phyloP scores from a whole-genome alignment of 75 land plant species.

The Adiantum capillusveneris region DNA sequence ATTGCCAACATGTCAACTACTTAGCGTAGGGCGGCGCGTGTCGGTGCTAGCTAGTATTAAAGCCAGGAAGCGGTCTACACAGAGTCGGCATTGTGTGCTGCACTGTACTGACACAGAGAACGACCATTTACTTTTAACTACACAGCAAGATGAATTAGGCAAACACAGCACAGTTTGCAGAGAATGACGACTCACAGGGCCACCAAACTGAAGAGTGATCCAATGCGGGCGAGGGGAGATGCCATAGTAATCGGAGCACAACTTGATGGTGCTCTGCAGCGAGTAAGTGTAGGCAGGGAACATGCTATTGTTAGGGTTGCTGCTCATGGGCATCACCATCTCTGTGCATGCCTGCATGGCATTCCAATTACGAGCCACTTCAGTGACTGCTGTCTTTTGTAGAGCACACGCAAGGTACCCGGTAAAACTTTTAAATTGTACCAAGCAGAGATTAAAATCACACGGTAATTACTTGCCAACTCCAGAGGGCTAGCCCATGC shows the following conservation, averaged over 20 bases:
- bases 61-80: too few relatives aligned
- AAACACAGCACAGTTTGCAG: too few relatives aligned
- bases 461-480: neutral
- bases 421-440: neutral
- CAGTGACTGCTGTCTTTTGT: too few relatives aligned
- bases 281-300: conserved; percentile 56
- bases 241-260: conserved; percentile 39
- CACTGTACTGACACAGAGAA: too few relatives aligned
- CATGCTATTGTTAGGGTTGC: conserved; percentile 67
- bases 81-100: too few relatives aligned
- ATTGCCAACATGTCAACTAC: too few relatives aligned
- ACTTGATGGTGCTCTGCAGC: conserved; percentile 32
- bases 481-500: neutral
- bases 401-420: neutral
- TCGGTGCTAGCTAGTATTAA: too few relatives aligned
- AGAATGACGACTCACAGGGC: conserved; percentile 84
- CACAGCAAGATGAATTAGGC: too few relatives aligned
- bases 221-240: conserved; percentile 73
- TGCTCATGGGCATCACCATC: conserved; percentile 96
- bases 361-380: neutral
- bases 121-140: too few relatives aligned
- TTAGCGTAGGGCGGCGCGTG: too few relatives aligned
- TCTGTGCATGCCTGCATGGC: conserved; percentile 87
- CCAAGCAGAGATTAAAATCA: neutral
- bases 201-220: conserved; percentile 89